phyloP scores from a whole-genome alignment of 768 basidiomycete species.

The Agrocybe chaxingu region DNA sequence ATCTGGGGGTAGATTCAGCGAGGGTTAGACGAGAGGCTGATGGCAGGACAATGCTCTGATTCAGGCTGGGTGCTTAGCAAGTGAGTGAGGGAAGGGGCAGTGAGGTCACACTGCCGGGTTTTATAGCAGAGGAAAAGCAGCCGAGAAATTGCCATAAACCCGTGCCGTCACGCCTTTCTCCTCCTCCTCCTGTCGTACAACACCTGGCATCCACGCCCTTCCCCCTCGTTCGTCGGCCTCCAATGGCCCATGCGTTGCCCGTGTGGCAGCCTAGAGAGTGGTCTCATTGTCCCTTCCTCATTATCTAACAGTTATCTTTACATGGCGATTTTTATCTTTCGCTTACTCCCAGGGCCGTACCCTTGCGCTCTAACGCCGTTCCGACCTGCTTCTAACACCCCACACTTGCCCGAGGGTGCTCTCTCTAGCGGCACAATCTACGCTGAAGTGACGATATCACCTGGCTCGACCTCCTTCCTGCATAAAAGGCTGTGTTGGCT shows the following conservation, averaged over 20 bases:
- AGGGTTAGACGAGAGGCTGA: conserved; percentile 24
- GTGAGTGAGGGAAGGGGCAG: conserved; percentile 20
- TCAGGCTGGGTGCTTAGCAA: conserved; percentile 14
- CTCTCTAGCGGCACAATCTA: neutral
- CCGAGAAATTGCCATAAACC: conserved; percentile 24
- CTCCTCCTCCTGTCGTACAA: conserved; percentile 9
- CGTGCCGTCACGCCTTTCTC: conserved; percentile 16
- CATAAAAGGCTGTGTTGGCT: too few species aligned
- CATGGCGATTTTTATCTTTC: conserved; percentile 12
- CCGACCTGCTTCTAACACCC: conserved; percentile 22
- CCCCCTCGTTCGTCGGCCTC: neutral
- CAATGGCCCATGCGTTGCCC: neutral
- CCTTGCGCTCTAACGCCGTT: conserved; percentile 24
- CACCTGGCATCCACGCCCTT: conserved; percentile 9
- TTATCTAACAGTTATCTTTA: conserved; percentile 2
- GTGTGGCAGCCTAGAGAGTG: neutral
- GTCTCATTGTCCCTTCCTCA: conserved; percentile 6
- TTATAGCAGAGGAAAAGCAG: conserved; percentile 21
- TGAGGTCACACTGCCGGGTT: conserved; percentile 20
- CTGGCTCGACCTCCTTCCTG: too few species aligned
- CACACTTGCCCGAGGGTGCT: neutral
- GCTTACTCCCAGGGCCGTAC: neutral
- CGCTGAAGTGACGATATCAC: neutral
- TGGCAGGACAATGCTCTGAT: conserved; percentile 8
- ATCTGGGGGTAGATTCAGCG: conserved; percentile 27